A percentile compares a stretch with the other conserved stretches of the same genome.
Conservation (phyloP, 257 asterid genomes). For the Sherardia arvensis region DNA sequence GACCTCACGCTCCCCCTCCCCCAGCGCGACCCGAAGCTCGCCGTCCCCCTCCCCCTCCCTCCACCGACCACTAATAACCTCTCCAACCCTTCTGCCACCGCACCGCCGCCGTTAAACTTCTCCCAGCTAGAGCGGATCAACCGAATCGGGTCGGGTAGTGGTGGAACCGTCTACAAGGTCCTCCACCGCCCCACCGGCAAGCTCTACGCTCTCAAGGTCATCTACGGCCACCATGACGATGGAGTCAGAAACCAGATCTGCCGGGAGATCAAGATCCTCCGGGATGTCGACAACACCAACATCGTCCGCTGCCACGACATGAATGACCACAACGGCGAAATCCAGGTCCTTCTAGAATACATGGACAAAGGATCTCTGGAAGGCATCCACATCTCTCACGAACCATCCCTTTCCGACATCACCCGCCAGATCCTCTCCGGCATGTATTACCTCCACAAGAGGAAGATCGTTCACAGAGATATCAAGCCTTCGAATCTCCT, state of each 20-base stretch:
- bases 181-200: constrained; percentile 63
- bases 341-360: constrained; percentile 67
- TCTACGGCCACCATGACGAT: constrained; percentile 79
- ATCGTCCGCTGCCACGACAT: constrained; percentile 68
- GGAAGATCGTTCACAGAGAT: constrained; percentile 80
- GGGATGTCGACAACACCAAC: constrained; percentile 72
- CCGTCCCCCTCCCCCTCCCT: constrained; percentile 74
- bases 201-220: constrained; percentile 66
- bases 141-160: constrained; percentile 86
- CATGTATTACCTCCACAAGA: constrained; percentile 54
- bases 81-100: constrained; percentile 13
- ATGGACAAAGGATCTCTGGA: constrained; percentile 82
- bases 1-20: constrained; percentile 80
- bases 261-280: constrained; percentile 89
- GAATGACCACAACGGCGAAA: constrained; percentile 72
- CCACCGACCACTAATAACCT: constrained; percentile 16
- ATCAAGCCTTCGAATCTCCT: constrained; percentile 77
- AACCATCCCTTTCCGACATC: constrained; percentile 51
- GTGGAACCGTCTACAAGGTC: constrained; percentile 90
- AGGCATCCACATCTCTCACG: constrained; percentile 46
- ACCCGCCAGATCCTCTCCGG: constrained; percentile 75
- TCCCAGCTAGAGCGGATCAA: constrained; percentile 65
- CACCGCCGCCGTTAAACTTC: constrained; percentile 32
- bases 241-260: constrained; percentile 65
- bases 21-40: constrained; percentile 53